Evolutionary conservation across 164 flowering plant species (phyloP).

Genomic region (Warburgia ugandensis): DNA sequence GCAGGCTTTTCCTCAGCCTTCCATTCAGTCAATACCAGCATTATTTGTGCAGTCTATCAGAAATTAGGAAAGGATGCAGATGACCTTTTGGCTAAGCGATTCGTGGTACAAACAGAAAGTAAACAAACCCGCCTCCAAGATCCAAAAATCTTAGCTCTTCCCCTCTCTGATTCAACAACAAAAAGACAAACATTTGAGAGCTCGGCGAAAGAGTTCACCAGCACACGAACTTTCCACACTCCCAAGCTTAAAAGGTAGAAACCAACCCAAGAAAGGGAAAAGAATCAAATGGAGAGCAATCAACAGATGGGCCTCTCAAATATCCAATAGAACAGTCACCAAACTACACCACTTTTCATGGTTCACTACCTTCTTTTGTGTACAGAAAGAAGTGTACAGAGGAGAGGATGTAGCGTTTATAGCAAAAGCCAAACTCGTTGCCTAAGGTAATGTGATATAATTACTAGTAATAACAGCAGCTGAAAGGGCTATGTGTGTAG

Average conservation of each 20-base stretch:
- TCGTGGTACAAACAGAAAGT: background rate
- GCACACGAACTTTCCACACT: background rate
- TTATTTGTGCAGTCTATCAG: too few relatives aligned
- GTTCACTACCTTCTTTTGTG: too few relatives aligned
- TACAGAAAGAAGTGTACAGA: too few relatives aligned
- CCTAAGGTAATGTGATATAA: too few relatives aligned
- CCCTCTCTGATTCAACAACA: background rate
- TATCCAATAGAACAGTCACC: background rate
- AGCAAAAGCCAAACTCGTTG: too few relatives aligned
- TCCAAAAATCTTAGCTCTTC: background rate
- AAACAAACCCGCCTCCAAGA: conserved; percentile 2
- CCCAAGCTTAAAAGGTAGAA: background rate
- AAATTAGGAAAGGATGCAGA: background rate
- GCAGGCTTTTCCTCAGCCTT: background rate
- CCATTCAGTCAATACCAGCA: background rate
- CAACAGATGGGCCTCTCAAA: background rate
- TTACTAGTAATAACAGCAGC: too few relatives aligned
- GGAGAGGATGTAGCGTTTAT: too few relatives aligned
- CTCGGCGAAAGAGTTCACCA: background rate
- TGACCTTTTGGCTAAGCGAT: background rate
- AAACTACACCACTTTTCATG: background rate
- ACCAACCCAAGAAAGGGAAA: conserved; percentile 1
- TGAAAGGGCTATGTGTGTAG: too few relatives aligned
- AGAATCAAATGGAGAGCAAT: background rate
- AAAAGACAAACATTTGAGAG: too few relatives aligned